These are phyloP conservation scores for Nemania diffusa DNA, from an alignment of 2,329 filamentous ascomycete species.

Conservation along the genomic window DNA sequence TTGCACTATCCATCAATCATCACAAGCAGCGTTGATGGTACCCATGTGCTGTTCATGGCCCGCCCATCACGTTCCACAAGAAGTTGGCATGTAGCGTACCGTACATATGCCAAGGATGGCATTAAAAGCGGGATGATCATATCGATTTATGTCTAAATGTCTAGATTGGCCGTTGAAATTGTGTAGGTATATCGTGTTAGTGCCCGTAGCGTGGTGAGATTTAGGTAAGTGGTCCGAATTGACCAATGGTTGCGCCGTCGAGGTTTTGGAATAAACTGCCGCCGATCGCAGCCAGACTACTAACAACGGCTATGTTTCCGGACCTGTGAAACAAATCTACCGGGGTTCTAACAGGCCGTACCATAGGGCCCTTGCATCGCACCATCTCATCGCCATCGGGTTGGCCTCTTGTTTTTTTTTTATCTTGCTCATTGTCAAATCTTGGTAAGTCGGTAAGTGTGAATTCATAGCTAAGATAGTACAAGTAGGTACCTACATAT, in stretches of 20 bases:
- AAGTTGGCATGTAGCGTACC: background rate
- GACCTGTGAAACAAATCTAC: constrained; percentile 24
- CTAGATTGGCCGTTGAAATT: background rate
- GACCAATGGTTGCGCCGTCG: constrained; percentile 14
- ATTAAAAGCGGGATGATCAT: constrained; percentile 17
- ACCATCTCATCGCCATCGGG: constrained; percentile 3
- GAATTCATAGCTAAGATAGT: background rate
- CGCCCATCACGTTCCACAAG: constrained; percentile 10
- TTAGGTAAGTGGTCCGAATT: constrained; percentile 5
- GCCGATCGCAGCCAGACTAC: constrained; percentile 12
- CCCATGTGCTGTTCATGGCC: constrained; percentile 5
- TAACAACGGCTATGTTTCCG: constrained; percentile 25
- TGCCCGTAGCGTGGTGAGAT: background rate
- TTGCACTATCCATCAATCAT: background rate
- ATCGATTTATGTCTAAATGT: background rate
- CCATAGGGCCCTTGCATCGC: constrained; percentile 11
- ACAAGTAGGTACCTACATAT: no score
- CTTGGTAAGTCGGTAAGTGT: constrained; percentile 6
- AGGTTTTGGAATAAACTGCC: constrained; percentile 23
- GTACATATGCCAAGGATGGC: background rate
- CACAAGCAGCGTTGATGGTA: background rate
- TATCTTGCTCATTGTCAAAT: constrained; percentile 13
- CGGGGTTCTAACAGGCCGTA: constrained; percentile 10
- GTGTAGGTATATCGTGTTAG: background rate
- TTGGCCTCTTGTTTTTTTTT: constrained; percentile 5